Conservation (phyloP, 352 stramenopile genomes). For the Phytophthora sp. region DNA sequence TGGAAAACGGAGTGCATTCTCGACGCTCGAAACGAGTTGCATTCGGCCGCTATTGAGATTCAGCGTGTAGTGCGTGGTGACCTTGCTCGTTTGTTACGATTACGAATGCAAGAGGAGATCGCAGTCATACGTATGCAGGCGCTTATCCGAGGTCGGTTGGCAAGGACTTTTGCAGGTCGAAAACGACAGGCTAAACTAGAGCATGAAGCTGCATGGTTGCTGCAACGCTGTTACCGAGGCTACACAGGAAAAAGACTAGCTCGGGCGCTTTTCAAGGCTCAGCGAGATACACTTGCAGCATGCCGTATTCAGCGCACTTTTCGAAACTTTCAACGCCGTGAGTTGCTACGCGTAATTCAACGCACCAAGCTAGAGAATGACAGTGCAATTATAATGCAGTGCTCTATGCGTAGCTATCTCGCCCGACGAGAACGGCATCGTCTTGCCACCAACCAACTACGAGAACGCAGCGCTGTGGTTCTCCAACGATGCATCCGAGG, state of each 20-base stretch:
- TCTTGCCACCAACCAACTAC: conserved; percentile 14
- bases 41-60: conserved; percentile 72
- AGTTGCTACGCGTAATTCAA: conserved; percentile 67
- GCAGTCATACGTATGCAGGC: conserved; percentile 57
- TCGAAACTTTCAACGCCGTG: conserved; percentile 61
- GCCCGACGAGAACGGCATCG: conserved; percentile 53
- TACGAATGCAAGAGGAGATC: conserved; percentile 24
- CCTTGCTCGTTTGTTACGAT: conserved; percentile 37
- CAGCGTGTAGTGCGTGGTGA: conserved; percentile 67
- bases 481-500: conserved; percentile 65
- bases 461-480: conserved; percentile 33
- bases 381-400: conserved; percentile 60
- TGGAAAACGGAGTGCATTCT: conserved; percentile 61
- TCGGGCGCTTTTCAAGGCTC: conserved; percentile 65
- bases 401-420: conserved; percentile 51
- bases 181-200: conserved; percentile 50
- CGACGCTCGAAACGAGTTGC: conserved; percentile 63
- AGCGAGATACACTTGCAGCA: conserved; percentile 63
- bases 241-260: conserved; percentile 77
- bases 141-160: conserved; percentile 57
- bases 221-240: conserved; percentile 83
- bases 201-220: conserved; percentile 44
- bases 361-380: conserved; percentile 67
- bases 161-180: conserved; percentile 18
- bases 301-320: conserved; percentile 74